phyloP scores from a whole-genome alignment of 345 rosid species.

The Conringia planisiliqua region DNA sequence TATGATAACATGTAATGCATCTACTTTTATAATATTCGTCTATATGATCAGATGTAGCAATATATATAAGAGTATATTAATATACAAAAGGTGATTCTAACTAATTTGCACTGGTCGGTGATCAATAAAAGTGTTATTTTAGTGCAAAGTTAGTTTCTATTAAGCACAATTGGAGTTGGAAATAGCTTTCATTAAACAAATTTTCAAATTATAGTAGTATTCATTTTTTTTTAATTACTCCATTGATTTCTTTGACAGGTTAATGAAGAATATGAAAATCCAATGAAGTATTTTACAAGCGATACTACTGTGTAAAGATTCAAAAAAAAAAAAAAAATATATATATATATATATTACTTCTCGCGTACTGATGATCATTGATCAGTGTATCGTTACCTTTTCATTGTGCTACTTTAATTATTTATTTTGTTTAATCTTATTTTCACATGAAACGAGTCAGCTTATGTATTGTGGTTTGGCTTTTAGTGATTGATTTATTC shows the following conservation, averaged over 20 bases:
- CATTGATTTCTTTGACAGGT: conserved; percentile 35
- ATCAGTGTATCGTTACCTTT: not conserved
- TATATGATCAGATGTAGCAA: not conserved
- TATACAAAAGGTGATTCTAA: conserved; percentile 20
- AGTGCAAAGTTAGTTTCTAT: not conserved
- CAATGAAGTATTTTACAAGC: conserved; percentile 29
- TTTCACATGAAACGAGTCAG: not conserved
- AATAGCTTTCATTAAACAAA: not conserved
- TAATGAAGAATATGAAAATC: conserved; percentile 60
- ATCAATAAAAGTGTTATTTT: not conserved
- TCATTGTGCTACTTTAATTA: not conserved
- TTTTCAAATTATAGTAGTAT: not conserved
- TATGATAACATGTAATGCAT: not conserved
- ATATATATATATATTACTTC: not conserved
- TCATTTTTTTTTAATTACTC: not conserved
- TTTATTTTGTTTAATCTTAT: not conserved
- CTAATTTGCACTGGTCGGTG: not conserved
- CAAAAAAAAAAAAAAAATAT: no score
- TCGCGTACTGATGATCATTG: not conserved
- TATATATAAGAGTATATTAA: not conserved
- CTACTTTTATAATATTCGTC: not conserved
- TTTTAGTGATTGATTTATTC: not conserved
- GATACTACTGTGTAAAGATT: not conserved
- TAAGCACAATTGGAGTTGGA: not conserved
- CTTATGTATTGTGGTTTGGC: not conserved